Percentiles rank a stretch among this genome's conserved stretches.
phyloP scores from a whole-genome alignment of 148 eudicot genomes.

The Chenopodium quinoa region DNA sequence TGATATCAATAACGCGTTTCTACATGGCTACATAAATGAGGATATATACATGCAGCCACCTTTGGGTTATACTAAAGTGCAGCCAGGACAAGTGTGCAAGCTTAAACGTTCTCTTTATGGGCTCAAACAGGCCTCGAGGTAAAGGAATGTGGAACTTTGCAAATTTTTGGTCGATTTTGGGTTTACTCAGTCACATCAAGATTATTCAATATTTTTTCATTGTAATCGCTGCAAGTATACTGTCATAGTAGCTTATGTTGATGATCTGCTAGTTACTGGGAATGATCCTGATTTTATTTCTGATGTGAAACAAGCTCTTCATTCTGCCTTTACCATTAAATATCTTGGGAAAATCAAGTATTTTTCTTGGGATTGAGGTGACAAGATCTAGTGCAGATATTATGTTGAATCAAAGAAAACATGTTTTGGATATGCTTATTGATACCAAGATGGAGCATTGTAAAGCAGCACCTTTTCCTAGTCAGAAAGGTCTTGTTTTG shows the following conservation, averaged over 20 bases:
- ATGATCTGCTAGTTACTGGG: background rate
- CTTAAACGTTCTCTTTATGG: background rate
- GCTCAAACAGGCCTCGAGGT: background rate
- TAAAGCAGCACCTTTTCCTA: background rate
- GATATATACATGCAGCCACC: too few relatives aligned
- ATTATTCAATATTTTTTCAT: background rate
- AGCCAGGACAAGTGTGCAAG: too few relatives aligned
- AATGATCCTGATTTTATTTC: background rate
- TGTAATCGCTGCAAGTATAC: too few relatives aligned
- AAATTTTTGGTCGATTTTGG: background rate
- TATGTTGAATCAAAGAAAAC: background rate
- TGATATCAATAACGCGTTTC: too few relatives aligned
- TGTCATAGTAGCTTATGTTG: background rate
- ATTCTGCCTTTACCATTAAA: background rate
- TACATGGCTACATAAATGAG: too few relatives aligned
- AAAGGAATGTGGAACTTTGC: background rate
- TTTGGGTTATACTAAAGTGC: too few relatives aligned
- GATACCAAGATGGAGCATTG: background rate
- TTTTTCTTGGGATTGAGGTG: background rate
- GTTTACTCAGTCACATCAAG: background rate
- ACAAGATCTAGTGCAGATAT: too few relatives aligned
- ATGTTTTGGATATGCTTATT: background rate
- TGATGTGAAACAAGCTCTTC: background rate
- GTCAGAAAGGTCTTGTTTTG: background rate
- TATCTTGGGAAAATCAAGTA: background rate